Evolutionary conservation across 2,329 filamentous ascomycete species (phyloP), one percentile per base, ranked within the genome.

Genomic region (Dactylellina sp.): DNA sequence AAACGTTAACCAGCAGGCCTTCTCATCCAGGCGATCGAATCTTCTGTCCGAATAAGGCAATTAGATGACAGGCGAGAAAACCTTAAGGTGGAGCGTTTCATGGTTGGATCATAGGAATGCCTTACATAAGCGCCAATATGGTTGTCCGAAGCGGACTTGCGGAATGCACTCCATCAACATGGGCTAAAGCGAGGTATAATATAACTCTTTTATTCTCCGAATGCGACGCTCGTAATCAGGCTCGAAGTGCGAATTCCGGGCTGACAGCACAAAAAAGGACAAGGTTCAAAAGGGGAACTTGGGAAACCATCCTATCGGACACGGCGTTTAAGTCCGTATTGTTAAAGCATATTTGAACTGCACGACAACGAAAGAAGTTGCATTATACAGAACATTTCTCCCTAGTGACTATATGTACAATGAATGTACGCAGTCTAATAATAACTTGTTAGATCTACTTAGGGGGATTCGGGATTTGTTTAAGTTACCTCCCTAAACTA

Each of bases 131-230:
- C 12, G 24, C 50, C 16, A 40, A 55, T 22, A 2, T 14, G 37
- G 50, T 32, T 55, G 50, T 55, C 24, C 16, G 16, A 55, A 40
- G 32, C 50, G 50, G 37, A 39, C 11, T 12, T 22, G 16, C 35
- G 22, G 28, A 53, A 32, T 7, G 24, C 20, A 46, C 5, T 6
- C 42, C 20, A 20, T 46, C 42, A 46, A 46, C 42, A 3, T 22
- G 14, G 20, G 42, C 42, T 22, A 22, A 46, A 22, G 16, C n/a
- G 42, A 20, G 5, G 20, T 46, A 46, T 46, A 46, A 14, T 46
- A 22, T 20, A 9, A 42, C 16, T 4, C 42, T 20, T 7, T 46
- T 22, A 22, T 22, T 46, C 42, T 6, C 20, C 42, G 18, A 22
- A 4, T 40, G 37, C 37, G n/a, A 40, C 11, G 5, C n/a, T 40